Evolutionary conservation across 2,329 filamentous ascomycete genomes (phyloP).

Genomic region (Alternaria sp.): DNA sequence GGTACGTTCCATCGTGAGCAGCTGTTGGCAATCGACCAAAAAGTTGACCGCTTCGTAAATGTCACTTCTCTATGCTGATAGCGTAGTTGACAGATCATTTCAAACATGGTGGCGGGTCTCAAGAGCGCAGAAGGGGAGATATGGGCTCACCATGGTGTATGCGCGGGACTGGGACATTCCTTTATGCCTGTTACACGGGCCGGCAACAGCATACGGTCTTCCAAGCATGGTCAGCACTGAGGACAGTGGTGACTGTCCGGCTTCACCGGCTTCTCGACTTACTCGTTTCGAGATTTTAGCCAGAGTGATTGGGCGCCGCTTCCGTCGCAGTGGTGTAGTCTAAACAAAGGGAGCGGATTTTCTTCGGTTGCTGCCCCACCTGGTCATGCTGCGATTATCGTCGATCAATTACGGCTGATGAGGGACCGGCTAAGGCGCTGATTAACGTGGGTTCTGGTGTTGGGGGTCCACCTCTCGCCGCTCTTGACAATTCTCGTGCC

Average conservation of each 20-base stretch:
- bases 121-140: not conserved
- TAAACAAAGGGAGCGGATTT: not conserved
- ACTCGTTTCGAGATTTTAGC: not conserved
- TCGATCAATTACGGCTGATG: slow-evolving; percentile 10
- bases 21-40: not conserved
- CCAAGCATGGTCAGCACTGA: not conserved
- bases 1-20: not conserved
- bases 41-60: not conserved
- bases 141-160: not conserved
- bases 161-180: not conserved
- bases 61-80: not conserved
- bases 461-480: slow-evolving; percentile 7
- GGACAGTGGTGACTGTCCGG: not conserved
- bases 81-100: not conserved
- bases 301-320: not conserved
- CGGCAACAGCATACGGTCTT: not conserved
- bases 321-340: not conserved
- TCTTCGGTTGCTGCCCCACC: not conserved
- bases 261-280: not conserved
- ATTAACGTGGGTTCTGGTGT: slow-evolving; percentile 9
- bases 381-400: not conserved
- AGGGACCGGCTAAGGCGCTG: slow-evolving; percentile 10
- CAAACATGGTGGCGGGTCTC: not conserved
- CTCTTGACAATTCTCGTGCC: slow-evolving; percentile 1
- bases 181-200: not conserved